Evolutionary conservation across 805 yeast species (phyloP).

Genomic region (Starmerella etchellsii): DNA sequence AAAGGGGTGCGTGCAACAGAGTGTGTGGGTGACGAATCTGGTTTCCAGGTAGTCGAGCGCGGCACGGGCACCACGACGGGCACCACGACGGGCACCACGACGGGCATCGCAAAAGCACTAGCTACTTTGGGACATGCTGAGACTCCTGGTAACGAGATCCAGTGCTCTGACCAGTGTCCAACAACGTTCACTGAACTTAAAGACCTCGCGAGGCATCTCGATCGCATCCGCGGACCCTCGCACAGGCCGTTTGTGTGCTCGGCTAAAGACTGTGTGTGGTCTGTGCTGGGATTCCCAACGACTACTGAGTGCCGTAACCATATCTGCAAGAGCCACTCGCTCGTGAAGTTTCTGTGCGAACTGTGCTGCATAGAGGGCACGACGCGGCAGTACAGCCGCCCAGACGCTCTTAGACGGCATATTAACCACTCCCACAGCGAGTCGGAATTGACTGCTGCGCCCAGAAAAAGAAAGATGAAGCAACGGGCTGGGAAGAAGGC

Average conservation of each 20-base stretch:
- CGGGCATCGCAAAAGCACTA: no score
- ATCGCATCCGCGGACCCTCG: constrained; percentile 3
- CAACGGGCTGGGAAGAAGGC: no score
- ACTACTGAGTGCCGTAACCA: constrained; percentile 9
- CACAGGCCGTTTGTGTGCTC: constrained; percentile 12
- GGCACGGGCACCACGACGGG: no score
- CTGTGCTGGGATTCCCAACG: constrained; percentile 13
- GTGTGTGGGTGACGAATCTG: no score
- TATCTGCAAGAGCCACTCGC: constrained; percentile 3
- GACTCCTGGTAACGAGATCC: no score
- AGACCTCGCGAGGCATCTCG: constrained; percentile 11
- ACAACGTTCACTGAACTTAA: background rate
- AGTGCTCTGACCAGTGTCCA: background rate
- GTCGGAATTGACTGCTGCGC: no score
- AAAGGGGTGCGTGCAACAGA: no score
- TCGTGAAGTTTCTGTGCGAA: background rate
- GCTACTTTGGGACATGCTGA: no score
- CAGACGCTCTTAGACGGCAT: constrained; percentile 10
- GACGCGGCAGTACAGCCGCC: constrained; percentile 1
- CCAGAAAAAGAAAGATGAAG: no score
- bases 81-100: no score
- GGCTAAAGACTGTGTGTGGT: constrained; percentile 9
- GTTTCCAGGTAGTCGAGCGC: no score
- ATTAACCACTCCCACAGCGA: background rate
- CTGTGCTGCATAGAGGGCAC: background rate